These are phyloP conservation scores for Macrophomina pseudophaseolina DNA, from an alignment of 2,329 filamentous ascomycete species.

Conservation along the genomic window DNA sequence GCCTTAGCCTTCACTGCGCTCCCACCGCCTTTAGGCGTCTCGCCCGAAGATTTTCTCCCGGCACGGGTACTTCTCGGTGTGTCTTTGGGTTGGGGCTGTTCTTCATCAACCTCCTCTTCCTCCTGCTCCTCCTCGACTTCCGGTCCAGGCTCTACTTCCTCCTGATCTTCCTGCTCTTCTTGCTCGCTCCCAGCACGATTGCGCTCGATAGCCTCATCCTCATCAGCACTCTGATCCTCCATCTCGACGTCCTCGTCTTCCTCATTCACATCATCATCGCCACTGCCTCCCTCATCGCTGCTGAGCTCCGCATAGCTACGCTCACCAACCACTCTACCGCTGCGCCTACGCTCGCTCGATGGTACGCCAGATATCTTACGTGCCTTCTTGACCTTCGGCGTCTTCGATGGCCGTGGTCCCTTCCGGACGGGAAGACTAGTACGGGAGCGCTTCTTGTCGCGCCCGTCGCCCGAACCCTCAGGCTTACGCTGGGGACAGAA, in stretches of 20 bases:
- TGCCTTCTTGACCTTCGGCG: slow-evolving; percentile 41
- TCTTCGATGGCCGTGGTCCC: slow-evolving; percentile 41
- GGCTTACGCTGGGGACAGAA: slow-evolving; percentile 28
- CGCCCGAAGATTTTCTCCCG: background rate
- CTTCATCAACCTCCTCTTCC: slow-evolving; percentile 40
- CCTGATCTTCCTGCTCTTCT: slow-evolving; percentile 29
- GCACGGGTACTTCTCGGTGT: slow-evolving; percentile 14
- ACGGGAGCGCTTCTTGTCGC: slow-evolving; percentile 42
- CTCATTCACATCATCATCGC: slow-evolving; percentile 36
- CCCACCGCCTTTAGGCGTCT: background rate
- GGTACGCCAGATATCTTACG: slow-evolving; percentile 39
- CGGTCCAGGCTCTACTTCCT: slow-evolving; percentile 29
- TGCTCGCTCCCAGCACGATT: background rate
- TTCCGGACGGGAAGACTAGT: slow-evolving; percentile 40
- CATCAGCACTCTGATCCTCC: slow-evolving; percentile 31
- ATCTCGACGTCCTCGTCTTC: slow-evolving; percentile 34
- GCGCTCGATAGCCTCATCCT: slow-evolving; percentile 10
- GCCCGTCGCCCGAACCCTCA: slow-evolving; percentile 35
- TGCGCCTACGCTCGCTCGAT: slow-evolving; percentile 50
- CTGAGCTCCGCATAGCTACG: slow-evolving; percentile 54
- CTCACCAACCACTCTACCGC: slow-evolving; percentile 43
- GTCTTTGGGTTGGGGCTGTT: slow-evolving; percentile 26
- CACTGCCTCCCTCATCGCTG: slow-evolving; percentile 35
- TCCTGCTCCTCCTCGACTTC: slow-evolving; percentile 30
- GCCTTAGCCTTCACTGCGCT: background rate